phyloP scores from a whole-genome alignment of 2,329 filamentous ascomycete genomes.

The Mycosphaerella sp. region DNA sequence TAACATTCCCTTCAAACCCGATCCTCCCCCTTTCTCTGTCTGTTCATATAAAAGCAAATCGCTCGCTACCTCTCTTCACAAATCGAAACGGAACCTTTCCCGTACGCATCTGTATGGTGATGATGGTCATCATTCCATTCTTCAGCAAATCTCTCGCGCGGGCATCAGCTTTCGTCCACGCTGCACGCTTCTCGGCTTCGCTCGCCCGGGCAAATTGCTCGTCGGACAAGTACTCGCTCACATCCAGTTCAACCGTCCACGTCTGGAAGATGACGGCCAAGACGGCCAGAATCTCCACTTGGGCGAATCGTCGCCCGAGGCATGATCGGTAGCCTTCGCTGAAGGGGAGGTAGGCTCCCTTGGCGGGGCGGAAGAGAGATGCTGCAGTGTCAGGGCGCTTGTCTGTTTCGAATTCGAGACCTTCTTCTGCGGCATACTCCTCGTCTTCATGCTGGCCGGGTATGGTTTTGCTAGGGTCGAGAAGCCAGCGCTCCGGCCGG shows the following conservation, averaged over 20 bases:
- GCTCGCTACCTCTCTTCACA: slow-evolving; percentile 63
- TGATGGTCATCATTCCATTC: slow-evolving; percentile 52
- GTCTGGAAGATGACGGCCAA: slow-evolving; percentile 48
- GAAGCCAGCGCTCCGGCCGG: slow-evolving; percentile 66
- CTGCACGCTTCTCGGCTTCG: slow-evolving; percentile 45
- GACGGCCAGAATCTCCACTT: slow-evolving; percentile 51
- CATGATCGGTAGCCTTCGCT: slow-evolving; percentile 51
- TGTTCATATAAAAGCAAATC: slow-evolving; percentile 42
- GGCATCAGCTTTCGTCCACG: slow-evolving; percentile 58
- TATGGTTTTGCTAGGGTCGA: slow-evolving; percentile 26
- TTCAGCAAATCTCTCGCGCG: slow-evolving; percentile 49
- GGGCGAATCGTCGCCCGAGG: slow-evolving; percentile 51
- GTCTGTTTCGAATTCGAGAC: slow-evolving; percentile 46
- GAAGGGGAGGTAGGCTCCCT: slow-evolving; percentile 52
- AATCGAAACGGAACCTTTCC: slow-evolving; percentile 59
- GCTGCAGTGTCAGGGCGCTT: slow-evolving; percentile 54
- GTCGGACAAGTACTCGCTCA: slow-evolving; percentile 44
- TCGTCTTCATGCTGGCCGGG: slow-evolving; percentile 31
- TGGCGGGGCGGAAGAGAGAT: slow-evolving; percentile 52
- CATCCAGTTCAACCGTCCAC: slow-evolving; percentile 64
- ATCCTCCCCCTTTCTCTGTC: no score
- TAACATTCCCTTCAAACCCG: no score
- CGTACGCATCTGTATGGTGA: slow-evolving; percentile 66
- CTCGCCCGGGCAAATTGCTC: slow-evolving; percentile 36
- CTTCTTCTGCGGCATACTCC: slow-evolving; percentile 33